These are phyloP conservation scores for Penicillium alfredii DNA, from an alignment of 495 filamentous ascomycete genomes.

Conservation along the genomic window DNA sequence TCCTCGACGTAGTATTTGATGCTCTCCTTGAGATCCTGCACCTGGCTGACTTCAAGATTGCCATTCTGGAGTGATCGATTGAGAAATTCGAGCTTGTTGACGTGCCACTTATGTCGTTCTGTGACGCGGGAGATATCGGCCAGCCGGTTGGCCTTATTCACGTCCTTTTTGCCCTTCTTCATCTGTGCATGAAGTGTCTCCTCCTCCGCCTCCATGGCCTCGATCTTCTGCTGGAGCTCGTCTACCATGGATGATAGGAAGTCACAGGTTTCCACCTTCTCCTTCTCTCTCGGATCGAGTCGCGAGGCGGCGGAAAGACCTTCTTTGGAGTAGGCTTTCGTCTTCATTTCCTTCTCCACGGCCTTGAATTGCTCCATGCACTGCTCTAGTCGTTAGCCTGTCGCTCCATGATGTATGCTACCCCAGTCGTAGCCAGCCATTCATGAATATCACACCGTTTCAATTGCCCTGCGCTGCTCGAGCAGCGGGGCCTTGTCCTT, in stretches of 20 bases:
- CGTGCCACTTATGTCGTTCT: constrained; percentile 95
- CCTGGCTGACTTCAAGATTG: constrained; percentile 76
- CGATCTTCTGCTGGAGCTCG: constrained; percentile 87
- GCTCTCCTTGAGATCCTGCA: constrained; percentile 78
- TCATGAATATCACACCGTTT: constrained; percentile 59
- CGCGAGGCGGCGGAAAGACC: constrained; percentile 84
- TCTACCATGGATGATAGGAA: constrained; percentile 87
- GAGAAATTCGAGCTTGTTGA: constrained; percentile 85
- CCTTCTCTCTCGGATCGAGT: constrained; percentile 90
- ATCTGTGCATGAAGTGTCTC: constrained; percentile 80
- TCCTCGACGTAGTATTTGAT: constrained; percentile 94
- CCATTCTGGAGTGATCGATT: constrained; percentile 88
- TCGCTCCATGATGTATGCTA: constrained; percentile 1
- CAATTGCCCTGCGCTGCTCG: constrained; percentile 90
- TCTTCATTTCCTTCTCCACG: constrained; percentile 99
- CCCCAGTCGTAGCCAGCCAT: too few species aligned
- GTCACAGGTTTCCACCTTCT: constrained; percentile 77
- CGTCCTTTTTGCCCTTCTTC: constrained; percentile 90
- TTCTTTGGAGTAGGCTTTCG: constrained; percentile 98
- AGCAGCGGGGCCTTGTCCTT: constrained; percentile 95
- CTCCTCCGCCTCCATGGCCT: constrained; percentile 83
- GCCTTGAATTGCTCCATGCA: constrained; percentile 99
- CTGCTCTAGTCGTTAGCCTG: constrained; percentile 46
- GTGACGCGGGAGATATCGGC: constrained; percentile 75
- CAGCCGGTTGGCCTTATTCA: constrained; percentile 75